A percentile compares a stretch with the other conserved stretches of the same genome.
Evolutionary conservation across 2,329 filamentous ascomycete genomes (phyloP).

Genomic region (Colletotrichum higginsianum): DNA sequence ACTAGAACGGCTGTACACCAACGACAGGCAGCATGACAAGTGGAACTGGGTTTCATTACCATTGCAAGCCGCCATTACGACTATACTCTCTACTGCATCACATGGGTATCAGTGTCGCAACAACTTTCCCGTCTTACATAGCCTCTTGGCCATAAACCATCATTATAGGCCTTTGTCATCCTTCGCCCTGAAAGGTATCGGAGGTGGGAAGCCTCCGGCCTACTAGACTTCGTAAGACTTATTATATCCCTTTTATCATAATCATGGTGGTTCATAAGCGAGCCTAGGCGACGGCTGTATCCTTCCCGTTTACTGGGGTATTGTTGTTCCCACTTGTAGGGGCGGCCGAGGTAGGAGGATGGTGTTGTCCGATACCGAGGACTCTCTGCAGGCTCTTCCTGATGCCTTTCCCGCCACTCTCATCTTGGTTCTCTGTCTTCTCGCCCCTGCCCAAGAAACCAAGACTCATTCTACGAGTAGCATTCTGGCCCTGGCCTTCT

Average conservation of each 20-base stretch:
- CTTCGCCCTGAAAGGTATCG: neutral
- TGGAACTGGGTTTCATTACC: slow-evolving; percentile 3
- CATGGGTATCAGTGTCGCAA: slow-evolving; percentile 17
- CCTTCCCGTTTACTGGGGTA: slow-evolving; percentile 10
- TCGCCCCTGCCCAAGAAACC: slow-evolving; percentile 59
- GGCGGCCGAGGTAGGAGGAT: slow-evolving; percentile 5
- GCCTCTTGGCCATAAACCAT: neutral
- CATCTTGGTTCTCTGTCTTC: slow-evolving; percentile 53
- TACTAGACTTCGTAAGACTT: neutral
- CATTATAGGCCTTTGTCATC: neutral
- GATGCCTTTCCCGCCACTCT: slow-evolving; percentile 56
- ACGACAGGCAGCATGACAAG: neutral
- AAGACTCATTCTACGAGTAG: slow-evolving; percentile 62
- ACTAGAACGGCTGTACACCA: neutral
- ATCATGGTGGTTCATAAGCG: slow-evolving; percentile 14
- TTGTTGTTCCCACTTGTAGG: slow-evolving; percentile 18
- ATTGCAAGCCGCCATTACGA: neutral
- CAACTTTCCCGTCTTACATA: slow-evolving; percentile 1
- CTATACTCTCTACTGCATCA: neutral
- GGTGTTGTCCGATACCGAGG: slow-evolving; percentile 55
- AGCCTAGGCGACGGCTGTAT: slow-evolving; percentile 8
- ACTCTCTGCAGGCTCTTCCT: slow-evolving; percentile 63
- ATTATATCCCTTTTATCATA: slow-evolving; percentile 24
- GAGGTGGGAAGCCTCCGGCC: neutral
- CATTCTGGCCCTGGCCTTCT: slow-evolving; percentile 45